Conservation (phyloP, 306 rosid species). For the Rubus parviflorus region DNA sequence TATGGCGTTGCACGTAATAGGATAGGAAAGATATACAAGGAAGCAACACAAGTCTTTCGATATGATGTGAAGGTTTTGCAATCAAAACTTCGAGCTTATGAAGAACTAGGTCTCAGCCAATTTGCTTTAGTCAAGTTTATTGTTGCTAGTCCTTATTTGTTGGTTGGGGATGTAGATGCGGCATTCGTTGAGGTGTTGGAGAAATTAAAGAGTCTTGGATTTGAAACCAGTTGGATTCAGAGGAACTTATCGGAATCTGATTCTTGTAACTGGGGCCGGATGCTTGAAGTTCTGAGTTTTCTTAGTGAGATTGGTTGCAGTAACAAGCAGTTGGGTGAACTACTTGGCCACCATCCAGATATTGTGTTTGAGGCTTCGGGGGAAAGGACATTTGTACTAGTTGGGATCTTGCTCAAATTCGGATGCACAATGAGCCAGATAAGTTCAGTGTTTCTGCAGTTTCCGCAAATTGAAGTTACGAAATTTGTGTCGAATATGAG, state of each 20-base stretch:
- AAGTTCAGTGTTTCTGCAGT: constrained; percentile 42
- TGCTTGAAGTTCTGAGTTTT: constrained; percentile 48
- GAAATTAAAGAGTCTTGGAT: constrained; percentile 44
- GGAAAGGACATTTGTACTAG: constrained; percentile 42
- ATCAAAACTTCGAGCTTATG: constrained; percentile 56
- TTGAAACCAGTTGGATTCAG: constrained; percentile 50
- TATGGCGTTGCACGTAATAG: constrained; percentile 58
- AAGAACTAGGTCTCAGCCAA: constrained; percentile 44
- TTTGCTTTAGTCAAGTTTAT: constrained; percentile 32
- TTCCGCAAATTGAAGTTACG: constrained; percentile 46
- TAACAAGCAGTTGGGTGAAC: constrained; percentile 39
- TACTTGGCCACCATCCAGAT: constrained; percentile 40
- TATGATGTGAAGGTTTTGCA: constrained; percentile 49
- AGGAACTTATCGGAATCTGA: constrained; percentile 33
- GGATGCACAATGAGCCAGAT: constrained; percentile 52
- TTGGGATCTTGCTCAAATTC: constrained; percentile 57
- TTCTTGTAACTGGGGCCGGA: constrained; percentile 57
- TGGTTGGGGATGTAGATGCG: constrained; percentile 54
- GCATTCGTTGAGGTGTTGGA: constrained; percentile 51
- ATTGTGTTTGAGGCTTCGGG: constrained; percentile 73
- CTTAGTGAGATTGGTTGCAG: constrained; percentile 41
- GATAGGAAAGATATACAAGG: constrained; percentile 60
- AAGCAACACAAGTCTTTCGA: constrained; percentile 41
- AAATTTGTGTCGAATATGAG: constrained; percentile 57
- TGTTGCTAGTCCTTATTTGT: constrained; percentile 54